A percentile compares a stretch with the other conserved stretches of the same genome.
phyloP scores from a whole-genome alignment of 148 eudicot genomes.

The Chenopodium berlandieri region DNA sequence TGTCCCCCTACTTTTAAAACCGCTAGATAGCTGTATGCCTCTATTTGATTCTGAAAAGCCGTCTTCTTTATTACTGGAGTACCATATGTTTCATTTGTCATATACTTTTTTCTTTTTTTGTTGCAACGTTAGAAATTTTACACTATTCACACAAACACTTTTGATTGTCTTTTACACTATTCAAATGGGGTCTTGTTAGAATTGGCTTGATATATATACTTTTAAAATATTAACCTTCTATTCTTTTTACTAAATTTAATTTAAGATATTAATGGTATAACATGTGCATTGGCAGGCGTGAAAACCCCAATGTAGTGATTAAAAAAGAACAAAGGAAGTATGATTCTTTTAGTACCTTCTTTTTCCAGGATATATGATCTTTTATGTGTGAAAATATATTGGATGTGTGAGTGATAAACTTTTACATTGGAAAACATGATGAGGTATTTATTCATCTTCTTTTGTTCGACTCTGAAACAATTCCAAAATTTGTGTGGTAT shows the following conservation, averaged over 20 bases:
- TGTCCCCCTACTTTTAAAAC: background rate
- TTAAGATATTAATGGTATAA: too few relatives aligned
- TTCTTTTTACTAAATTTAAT: too few relatives aligned
- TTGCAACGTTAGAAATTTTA: too few relatives aligned
- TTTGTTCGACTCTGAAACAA: background rate
- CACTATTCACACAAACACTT: too few relatives aligned
- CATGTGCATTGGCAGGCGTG: too few relatives aligned
- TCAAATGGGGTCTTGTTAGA: too few relatives aligned
- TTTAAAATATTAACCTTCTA: too few relatives aligned
- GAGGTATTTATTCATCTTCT: background rate
- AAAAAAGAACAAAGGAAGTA: background rate
- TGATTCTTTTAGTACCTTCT: background rate
- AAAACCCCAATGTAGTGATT: too few relatives aligned
- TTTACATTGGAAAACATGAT: background rate
- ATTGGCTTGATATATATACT: too few relatives aligned
- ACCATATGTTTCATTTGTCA: background rate
- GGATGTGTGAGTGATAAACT: background rate
- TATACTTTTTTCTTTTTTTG: background rate
- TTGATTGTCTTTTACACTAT: too few relatives aligned
- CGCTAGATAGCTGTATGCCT: background rate
- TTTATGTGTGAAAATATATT: background rate
- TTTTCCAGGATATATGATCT: background rate
- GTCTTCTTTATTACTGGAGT: background rate
- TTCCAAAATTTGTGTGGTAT: background rate
- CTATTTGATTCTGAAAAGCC: background rate